These are phyloP conservation scores for Gnomoniopsis sp. DNA, from an alignment of 2,329 filamentous ascomycete genomes.

Conservation along the genomic window DNA sequence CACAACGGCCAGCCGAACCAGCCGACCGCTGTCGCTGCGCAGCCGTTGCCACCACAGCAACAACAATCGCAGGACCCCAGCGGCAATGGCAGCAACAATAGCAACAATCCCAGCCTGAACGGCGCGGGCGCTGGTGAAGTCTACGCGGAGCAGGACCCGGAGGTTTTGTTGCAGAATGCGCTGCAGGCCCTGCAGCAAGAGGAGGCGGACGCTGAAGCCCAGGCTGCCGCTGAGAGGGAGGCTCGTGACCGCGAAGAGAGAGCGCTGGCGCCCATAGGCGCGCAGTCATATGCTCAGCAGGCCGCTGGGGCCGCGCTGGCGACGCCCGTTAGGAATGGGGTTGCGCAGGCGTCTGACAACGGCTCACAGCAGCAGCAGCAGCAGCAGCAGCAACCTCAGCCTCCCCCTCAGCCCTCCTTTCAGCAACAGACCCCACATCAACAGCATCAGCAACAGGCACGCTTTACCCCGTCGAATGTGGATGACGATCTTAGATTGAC, in stretches of 20 bases:
- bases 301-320: slow-evolving; percentile 22
- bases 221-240: slow-evolving; percentile 51
- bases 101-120: slow-evolving; percentile 23
- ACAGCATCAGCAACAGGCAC: not conserved
- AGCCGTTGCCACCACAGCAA: slow-evolving; percentile 23
- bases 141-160: slow-evolving; percentile 51
- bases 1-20: slow-evolving; percentile 17
- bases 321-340: slow-evolving; percentile 18
- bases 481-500: slow-evolving; percentile 49
- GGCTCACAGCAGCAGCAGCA: slow-evolving; percentile 1
- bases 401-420: slow-evolving; percentile 25
- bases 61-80: slow-evolving; percentile 22
- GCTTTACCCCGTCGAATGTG: slow-evolving; percentile 14
- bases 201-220: slow-evolving; percentile 56
- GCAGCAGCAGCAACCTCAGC: slow-evolving; percentile 15
- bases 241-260: slow-evolving; percentile 48
- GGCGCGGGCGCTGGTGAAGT: slow-evolving; percentile 24
- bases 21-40: slow-evolving; percentile 6
- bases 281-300: slow-evolving; percentile 17
- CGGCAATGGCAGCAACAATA: no score
- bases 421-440: not conserved
- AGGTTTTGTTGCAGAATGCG: slow-evolving; percentile 57
- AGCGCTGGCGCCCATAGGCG: slow-evolving; percentile 26
- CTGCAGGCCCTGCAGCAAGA: slow-evolving; percentile 57
- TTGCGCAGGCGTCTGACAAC: slow-evolving; percentile 4